Conservation (phyloP, 352 stramenopile genomes). For the Phytophthora fragariaefolia region DNA sequence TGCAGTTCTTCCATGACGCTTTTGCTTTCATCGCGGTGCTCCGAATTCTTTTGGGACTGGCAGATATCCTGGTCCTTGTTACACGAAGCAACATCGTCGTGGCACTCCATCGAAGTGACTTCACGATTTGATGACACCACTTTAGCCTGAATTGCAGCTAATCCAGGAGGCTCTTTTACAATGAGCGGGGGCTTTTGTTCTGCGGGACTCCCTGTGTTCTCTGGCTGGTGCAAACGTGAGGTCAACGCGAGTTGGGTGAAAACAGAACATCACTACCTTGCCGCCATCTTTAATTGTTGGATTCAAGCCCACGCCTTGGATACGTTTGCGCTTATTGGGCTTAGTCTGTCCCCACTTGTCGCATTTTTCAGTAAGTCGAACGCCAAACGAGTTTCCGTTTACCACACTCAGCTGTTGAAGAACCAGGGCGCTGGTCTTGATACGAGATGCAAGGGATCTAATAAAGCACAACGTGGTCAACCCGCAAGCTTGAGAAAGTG, state of each 20-base stretch:
- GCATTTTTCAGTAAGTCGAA: conserved; percentile 33
- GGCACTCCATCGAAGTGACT: neutral
- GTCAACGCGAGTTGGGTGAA: conserved; percentile 2
- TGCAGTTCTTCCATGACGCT: conserved; percentile 15
- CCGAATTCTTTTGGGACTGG: neutral
- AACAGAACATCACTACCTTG: conserved; percentile 35
- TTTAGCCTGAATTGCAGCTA: neutral
- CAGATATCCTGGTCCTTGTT: neutral
- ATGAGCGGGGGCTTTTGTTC: neutral
- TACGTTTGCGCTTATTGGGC: conserved; percentile 55
- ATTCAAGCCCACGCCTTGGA: conserved; percentile 14
- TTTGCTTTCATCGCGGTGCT: conserved; percentile 1
- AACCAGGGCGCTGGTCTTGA: conserved; percentile 58
- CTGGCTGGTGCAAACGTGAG: conserved; percentile 32
- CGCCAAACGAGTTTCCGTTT: conserved; percentile 29
- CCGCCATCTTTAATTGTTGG: neutral
- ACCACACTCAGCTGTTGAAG: conserved; percentile 49
- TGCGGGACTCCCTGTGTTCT: conserved; percentile 22
- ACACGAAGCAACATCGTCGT: neutral
- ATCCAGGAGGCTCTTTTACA: neutral
- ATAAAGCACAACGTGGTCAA: neutral
- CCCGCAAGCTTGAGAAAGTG: neutral
- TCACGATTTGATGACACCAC: conserved; percentile 5
- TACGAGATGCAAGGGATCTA: conserved; percentile 65
- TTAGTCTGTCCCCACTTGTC: conserved; percentile 37